A percentile compares a stretch with the other conserved stretches of the same genome.
phyloP scores from a whole-genome alignment of 2,329 filamentous ascomycete species.

The Cladorrhinum sp. region DNA sequence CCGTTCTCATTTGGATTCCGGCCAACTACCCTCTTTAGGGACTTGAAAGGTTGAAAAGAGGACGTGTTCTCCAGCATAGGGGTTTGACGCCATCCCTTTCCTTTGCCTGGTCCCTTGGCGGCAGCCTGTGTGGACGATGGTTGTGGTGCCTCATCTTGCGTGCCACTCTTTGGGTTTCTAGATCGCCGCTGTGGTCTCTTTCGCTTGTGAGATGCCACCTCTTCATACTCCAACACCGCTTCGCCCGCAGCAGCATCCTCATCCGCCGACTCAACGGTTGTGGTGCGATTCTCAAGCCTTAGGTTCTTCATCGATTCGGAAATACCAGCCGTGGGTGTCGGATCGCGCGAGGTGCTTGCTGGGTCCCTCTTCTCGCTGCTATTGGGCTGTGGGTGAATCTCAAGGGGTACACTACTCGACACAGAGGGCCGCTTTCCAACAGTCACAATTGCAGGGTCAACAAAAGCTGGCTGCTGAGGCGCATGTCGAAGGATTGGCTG shows the following conservation, averaged over 20 bases:
- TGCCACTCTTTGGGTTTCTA: constrained; percentile 29
- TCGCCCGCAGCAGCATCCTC: constrained; percentile 23
- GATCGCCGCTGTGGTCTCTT: constrained; percentile 33
- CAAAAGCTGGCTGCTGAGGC: constrained; percentile 48
- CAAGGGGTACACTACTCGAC: constrained; percentile 16
- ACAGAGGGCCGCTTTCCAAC: constrained; percentile 47
- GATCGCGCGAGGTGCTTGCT: constrained; percentile 13
- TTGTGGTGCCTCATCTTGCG: constrained; percentile 29
- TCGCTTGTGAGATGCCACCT: constrained; percentile 29
- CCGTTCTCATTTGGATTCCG: constrained; percentile 62
- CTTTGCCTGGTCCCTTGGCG: constrained; percentile 32
- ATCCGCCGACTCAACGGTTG: constrained; percentile 17
- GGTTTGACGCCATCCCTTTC: constrained; percentile 58
- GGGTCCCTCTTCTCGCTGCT: constrained; percentile 34
- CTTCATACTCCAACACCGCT: constrained; percentile 23
- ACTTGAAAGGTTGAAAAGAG: constrained; percentile 61
- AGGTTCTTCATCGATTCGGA: constrained; percentile 27
- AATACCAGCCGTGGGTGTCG: constrained; percentile 23
- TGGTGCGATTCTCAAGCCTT: constrained; percentile 20
- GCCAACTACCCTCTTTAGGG: constrained; percentile 53
- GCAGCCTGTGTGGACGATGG: constrained; percentile 19
- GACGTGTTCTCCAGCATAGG: constrained; percentile 58
- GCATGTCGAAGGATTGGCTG: constrained; percentile 9
- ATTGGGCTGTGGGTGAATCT: constrained; percentile 29
- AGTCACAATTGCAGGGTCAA: constrained; percentile 82